phyloP scores from a whole-genome alignment of 768 basidiomycete genomes.

The Boletus edulis region DNA sequence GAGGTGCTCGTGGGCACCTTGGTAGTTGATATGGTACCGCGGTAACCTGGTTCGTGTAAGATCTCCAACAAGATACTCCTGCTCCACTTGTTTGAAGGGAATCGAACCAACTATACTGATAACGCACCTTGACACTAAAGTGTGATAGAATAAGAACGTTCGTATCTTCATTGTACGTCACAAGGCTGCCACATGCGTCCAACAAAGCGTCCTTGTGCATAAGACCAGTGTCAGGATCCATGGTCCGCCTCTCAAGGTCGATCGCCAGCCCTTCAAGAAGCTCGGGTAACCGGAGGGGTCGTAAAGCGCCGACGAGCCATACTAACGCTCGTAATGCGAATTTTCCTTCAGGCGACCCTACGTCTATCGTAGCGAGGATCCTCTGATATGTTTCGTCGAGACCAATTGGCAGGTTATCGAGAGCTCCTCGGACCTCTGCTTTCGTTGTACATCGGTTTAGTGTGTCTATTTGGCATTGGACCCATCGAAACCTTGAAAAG shows the following conservation, averaged over 20 bases:
- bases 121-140: constrained; percentile 22
- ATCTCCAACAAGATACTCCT: constrained; percentile 17
- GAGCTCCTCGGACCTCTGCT: constrained; percentile 10
- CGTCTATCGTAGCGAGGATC: constrained; percentile 15
- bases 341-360: neutral
- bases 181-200: constrained; percentile 16
- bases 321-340: constrained; percentile 9
- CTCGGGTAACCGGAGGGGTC: constrained; percentile 12
- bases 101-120: neutral
- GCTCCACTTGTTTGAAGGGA: neutral
- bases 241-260: neutral
- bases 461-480: constrained; percentile 19
- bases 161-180: constrained; percentile 12
- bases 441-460: constrained; percentile 9
- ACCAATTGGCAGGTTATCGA: constrained; percentile 13
- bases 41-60: neutral
- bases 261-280: constrained; percentile 13
- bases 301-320: constrained; percentile 19
- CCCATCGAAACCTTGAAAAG: constrained; percentile 21
- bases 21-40: constrained; percentile 4
- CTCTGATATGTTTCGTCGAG: constrained; percentile 22
- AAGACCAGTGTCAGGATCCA: constrained; percentile 8
- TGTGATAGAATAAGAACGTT: constrained; percentile 16
- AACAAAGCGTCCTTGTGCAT: constrained; percentile 9
- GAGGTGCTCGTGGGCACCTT: constrained; percentile 4